phyloP scores from a whole-genome alignment of 1,284 basidiomycete species.

The Leccinum colubrinum region DNA sequence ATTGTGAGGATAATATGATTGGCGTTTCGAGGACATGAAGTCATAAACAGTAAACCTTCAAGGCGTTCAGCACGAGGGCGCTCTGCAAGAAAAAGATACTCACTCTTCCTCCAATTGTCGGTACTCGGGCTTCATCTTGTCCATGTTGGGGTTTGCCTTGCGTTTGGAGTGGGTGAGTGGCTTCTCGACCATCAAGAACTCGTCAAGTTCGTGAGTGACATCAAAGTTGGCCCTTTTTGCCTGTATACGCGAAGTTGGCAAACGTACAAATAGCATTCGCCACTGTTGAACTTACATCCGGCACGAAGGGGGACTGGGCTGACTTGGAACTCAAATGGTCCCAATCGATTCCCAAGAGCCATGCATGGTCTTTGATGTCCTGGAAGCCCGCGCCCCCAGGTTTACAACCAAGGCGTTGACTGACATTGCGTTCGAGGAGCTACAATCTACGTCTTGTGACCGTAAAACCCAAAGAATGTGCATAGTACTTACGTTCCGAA shows the following conservation, averaged over 20 bases:
- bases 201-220: constrained; percentile 94
- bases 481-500: constrained; percentile 47
- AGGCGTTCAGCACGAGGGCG: constrained; percentile 3
- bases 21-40: constrained; percentile 59
- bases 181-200: constrained; percentile 95
- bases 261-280: background rate
- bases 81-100: constrained; percentile 26
- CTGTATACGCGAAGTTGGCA: constrained; percentile 40
- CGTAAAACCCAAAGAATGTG: constrained; percentile 5
- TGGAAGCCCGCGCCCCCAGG: constrained; percentile 64
- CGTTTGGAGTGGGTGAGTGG: constrained; percentile 92
- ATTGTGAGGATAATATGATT: constrained; percentile 80
- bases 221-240: constrained; percentile 96
- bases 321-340: constrained; percentile 73
- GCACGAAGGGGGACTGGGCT: constrained; percentile 82
- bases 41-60: constrained; percentile 77
- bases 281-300: constrained; percentile 64
- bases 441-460: constrained; percentile 36
- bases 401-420: constrained; percentile 79
- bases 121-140: constrained; percentile 87
- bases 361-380: constrained; percentile 81
- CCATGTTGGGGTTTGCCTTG: constrained; percentile 79
- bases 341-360: constrained; percentile 88
- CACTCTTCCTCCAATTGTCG: constrained; percentile 93
- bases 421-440: constrained; percentile 85